Base-by-base conservation (phyloP, 495 filamentous ascomycete genomes). In the Penicillium odoratum region DNA sequence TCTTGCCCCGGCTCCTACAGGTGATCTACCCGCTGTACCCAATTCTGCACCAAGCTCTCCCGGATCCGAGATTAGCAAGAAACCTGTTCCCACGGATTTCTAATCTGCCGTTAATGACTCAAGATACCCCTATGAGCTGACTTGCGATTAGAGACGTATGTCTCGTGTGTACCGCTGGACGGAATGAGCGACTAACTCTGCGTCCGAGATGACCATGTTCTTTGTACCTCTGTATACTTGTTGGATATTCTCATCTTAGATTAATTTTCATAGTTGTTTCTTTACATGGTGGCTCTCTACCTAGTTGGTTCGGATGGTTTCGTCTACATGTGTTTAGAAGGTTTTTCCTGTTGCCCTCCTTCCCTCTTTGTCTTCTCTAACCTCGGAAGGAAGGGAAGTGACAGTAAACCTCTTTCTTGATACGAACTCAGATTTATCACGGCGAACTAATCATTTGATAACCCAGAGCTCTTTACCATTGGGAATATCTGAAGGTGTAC, bases 1-100 rank as follows among this genome's bases (percentile, higher is more conserved):
- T 36, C 69, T 72, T n/a, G 76, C 63, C 13, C 73, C 74, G 16
- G 63, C 69, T 9, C 74, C 74, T 5, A 66, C 70, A 28, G 56
- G 51, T 28, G 61, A 69, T 5, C 70, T 75, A 15, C 74, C 74
- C 1, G 65, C 71, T 6, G 53, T 72, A 49, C 72, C 71, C 0
- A 49, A 10, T 44, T 31, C 26, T 40, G 30, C 43, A 15, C 21
- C 56, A 6, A 57, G 36, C 29, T 65, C 60, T 38, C 55, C 60
- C 2, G 56, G 48, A 51, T 60, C 59, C 18, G 46, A 58, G 33
- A 63, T 70, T 48, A 56, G 46, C 50, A 59, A 65, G 56, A 72
- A 69, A 65, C 80, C 81, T n/a, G 49, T 69, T 42, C 46, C 43
- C 2, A 51, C 43, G 47, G 47, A 56, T 18, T 47, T 56, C 40